Evolutionary conservation across 805 yeast species (phyloP), one percentile per base, ranked within the genome.

Genomic region (Pichia californica): DNA sequence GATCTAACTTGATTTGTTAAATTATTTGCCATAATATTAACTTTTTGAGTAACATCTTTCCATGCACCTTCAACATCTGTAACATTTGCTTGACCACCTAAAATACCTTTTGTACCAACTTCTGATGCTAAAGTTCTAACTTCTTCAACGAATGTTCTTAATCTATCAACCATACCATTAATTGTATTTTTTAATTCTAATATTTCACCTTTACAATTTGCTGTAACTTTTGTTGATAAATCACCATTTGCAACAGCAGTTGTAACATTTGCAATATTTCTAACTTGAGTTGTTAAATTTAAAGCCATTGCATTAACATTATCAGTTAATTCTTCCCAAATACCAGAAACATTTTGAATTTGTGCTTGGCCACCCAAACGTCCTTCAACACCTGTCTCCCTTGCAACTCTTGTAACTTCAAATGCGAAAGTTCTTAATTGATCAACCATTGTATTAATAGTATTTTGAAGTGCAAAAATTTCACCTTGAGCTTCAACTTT

Each of bases 401-500:
- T 71, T 2, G 95, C 91, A 11, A 86, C 94, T 48, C 88, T 77
- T 2, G 91, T 80, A 30, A 86, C 94, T 62, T 87, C 95, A 52
- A 83, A 82, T 1, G 93, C 91, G 64, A 85, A 85, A 20, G 83
- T 80, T 53, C 89, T 69, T 52, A 85, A 73, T 59, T 85, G 93
- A 58, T 83, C 91, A 63, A 85, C 93, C 93, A 85, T 87, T 46
- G 88, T 78, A 58, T 87, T 87, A 55, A 86, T 86, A 8, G 94
- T 87, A 68, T 83, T 83, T 60, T 86, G 95, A 49, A 87, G 71
- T 54, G 83, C 91, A 45, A 84, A 68, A 49, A 86, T 87, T 64
- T 86, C 95, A 38, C 95, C 95, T 61, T 87, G 95, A 7, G 95
- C 95, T 62, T 86, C 91, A 13, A 87, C 95, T 59, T 84, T 84